Evolutionary conservation across 2,329 filamentous ascomycete species (phyloP).

Genomic region (Pestalotiopsis sp.): DNA sequence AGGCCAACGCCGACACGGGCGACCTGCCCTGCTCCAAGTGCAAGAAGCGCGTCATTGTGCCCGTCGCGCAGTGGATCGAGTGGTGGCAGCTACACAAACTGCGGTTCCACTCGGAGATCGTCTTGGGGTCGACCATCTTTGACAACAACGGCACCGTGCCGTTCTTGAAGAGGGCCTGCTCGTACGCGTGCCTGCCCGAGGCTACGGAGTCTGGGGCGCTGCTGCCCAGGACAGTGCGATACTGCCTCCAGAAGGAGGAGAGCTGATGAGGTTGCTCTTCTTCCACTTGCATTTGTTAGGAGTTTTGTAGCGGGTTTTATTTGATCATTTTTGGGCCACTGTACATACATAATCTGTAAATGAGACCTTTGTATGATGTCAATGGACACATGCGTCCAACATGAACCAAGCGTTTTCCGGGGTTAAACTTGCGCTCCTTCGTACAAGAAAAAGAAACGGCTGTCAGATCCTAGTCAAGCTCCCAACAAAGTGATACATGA

Average conservation of each 20-base stretch:
- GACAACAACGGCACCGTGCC: slow-evolving; percentile 19
- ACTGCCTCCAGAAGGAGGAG: background rate
- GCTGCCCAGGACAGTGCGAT: slow-evolving; percentile 17
- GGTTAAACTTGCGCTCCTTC: no score
- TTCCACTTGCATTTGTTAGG: background rate
- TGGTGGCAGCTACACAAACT: slow-evolving; percentile 51
- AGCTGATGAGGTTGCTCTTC: background rate
- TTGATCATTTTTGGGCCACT: background rate
- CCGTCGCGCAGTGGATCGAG: slow-evolving; percentile 63
- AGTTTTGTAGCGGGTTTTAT: background rate
- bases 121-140: background rate
- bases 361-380: background rate
- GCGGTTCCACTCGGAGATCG: background rate
- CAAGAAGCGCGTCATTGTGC: slow-evolving; percentile 47
- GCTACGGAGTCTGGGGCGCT: slow-evolving; percentile 15
- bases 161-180: slow-evolving; percentile 38
- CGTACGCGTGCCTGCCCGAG: slow-evolving; percentile 50
- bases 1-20: slow-evolving; percentile 41
- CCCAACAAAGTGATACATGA: no score
- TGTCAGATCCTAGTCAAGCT: no score
- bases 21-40: slow-evolving; percentile 57
- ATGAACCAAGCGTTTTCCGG: background rate
- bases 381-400: background rate
- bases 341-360: background rate
- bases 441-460: no score